These are phyloP conservation scores for Colletotrichum salicis DNA, from an alignment of 2,329 filamentous ascomycete genomes.

Conservation along the genomic window DNA sequence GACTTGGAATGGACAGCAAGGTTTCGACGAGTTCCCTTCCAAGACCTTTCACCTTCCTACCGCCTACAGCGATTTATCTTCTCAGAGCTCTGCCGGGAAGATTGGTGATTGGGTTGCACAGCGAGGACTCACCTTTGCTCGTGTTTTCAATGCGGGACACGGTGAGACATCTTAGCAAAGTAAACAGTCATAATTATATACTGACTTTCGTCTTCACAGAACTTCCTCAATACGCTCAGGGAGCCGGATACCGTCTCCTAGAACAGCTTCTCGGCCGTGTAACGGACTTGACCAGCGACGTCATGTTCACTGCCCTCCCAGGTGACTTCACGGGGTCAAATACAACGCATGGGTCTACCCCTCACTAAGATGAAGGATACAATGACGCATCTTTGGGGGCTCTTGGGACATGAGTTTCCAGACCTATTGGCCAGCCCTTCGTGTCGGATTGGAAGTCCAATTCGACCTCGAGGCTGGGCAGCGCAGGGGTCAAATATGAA, in stretches of 20 bases:
- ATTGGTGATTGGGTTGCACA: constrained; percentile 24
- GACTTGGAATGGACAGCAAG: constrained; percentile 78
- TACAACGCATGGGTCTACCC: neutral
- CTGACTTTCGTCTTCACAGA: neutral
- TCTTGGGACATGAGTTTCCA: too few species aligned
- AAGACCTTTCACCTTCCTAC: constrained; percentile 75
- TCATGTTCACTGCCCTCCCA: constrained; percentile 16
- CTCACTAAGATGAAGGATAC: neutral
- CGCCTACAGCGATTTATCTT: constrained; percentile 11
- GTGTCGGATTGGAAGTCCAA: too few species aligned
- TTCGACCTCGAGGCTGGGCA: too few species aligned
- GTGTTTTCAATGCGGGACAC: constrained; percentile 13
- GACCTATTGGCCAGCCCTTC: too few species aligned
- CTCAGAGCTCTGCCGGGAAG: constrained; percentile 23
- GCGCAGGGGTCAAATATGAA: too few species aligned
- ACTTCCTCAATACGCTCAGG: constrained; percentile 13
- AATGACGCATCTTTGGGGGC: too few species aligned
- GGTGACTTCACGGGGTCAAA: constrained; percentile 11
- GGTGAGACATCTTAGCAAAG: neutral
- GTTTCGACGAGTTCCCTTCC: constrained; percentile 71
- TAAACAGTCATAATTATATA: too few species aligned
- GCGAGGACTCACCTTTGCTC: constrained; percentile 15
- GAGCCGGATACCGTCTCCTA: constrained; percentile 7
- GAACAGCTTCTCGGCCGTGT: constrained; percentile 22
- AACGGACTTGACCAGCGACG: constrained; percentile 1